Percentiles rank a stretch among this genome's conserved stretches.
phyloP scores from a whole-genome alignment of 306 rosid genomes.

The Elaeagnus macrophylla region DNA sequence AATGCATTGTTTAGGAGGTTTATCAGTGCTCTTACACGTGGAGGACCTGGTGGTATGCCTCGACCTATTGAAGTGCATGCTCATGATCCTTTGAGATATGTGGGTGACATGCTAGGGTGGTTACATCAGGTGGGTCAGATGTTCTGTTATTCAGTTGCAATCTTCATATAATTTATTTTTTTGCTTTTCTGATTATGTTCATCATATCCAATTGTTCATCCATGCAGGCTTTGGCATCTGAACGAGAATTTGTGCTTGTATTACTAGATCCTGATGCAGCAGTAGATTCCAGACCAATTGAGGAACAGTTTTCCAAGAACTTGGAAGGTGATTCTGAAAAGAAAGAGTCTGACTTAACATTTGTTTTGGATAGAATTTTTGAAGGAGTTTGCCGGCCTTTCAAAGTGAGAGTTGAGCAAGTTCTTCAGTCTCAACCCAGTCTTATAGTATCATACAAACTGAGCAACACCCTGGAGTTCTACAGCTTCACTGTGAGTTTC shows the following conservation, averaged over 20 bases:
- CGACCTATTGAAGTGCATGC: conserved; percentile 99
- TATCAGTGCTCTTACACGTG: conserved; percentile 94
- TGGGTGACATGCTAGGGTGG: conserved; percentile 96
- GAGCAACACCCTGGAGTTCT: conserved; percentile 82
- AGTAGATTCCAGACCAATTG: conserved; percentile 46
- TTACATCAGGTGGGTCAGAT: conserved; percentile 69
- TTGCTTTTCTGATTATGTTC: conserved; percentile 7
- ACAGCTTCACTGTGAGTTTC: conserved; percentile 80
- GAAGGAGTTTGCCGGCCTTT: conserved; percentile 99
- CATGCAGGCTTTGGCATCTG: conserved; percentile 93
- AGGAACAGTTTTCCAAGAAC: conserved; percentile 41
- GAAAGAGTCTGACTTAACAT: conserved; percentile 62
- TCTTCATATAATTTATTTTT: conserved; percentile 8
- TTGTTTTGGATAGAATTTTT: conserved; percentile 95
- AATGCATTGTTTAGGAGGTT: conserved; percentile 91
- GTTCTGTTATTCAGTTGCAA: conserved; percentile 12
- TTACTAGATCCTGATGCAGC: conserved; percentile 78
- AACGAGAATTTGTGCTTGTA: conserved; percentile 76
- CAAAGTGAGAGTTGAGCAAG: conserved; percentile 98
- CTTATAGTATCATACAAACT: conserved; percentile 84
- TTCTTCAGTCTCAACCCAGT: conserved; percentile 88
- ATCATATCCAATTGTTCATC: neutral
- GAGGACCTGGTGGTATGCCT: conserved; percentile 97
- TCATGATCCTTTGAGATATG: conserved; percentile 92
- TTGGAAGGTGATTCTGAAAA: conserved; percentile 47